Evolutionary conservation across 176 grass and related monocot genomes (phyloP).

Genomic region (Echinochloa phyllopogon): DNA sequence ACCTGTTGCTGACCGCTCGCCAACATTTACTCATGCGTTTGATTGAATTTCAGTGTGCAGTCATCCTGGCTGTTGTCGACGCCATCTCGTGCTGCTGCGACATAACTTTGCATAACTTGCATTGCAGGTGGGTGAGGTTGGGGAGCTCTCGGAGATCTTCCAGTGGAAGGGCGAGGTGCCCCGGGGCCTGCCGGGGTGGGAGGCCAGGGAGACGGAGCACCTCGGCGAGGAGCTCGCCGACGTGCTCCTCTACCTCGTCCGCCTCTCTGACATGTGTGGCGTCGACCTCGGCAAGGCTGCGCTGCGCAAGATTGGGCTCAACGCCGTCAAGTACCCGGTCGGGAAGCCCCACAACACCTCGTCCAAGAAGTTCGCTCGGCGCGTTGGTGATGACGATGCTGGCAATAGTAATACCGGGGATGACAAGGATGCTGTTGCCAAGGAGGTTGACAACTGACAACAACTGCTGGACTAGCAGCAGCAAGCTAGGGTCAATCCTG

Average conservation of each 20-base stretch:
- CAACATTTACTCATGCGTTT: not conserved
- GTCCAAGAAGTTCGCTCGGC: constrained; percentile 58
- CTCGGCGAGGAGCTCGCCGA: constrained; percentile 81
- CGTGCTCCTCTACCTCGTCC: constrained; percentile 78
- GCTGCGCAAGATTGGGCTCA: constrained; percentile 70
- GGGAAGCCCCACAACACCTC: constrained; percentile 56
- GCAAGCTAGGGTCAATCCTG: no score
- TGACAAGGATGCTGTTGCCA: not conserved
- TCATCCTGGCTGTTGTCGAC: not conserved
- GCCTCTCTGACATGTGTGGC: constrained; percentile 77
- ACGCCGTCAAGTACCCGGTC: constrained; percentile 71
- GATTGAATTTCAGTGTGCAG: not conserved
- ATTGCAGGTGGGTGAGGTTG: constrained; percentile 76
- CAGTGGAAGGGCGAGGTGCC: constrained; percentile 91
- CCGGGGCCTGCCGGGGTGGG: constrained; percentile 72
- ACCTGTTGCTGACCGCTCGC: not conserved
- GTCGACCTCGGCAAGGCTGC: constrained; percentile 67
- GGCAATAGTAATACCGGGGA: not conserved
- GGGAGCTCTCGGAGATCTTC: constrained; percentile 86
- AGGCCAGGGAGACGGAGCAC: constrained; percentile 68
- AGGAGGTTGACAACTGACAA: not conserved
- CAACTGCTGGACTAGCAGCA: not conserved
- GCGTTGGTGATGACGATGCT: not conserved
- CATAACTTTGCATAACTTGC: not conserved
- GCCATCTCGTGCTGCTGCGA: not conserved